Percentiles rank a stretch among this genome's conserved stretches.
phyloP scores from a whole-genome alignment of 148 eudicot species.

The Limonium bicolor region DNA sequence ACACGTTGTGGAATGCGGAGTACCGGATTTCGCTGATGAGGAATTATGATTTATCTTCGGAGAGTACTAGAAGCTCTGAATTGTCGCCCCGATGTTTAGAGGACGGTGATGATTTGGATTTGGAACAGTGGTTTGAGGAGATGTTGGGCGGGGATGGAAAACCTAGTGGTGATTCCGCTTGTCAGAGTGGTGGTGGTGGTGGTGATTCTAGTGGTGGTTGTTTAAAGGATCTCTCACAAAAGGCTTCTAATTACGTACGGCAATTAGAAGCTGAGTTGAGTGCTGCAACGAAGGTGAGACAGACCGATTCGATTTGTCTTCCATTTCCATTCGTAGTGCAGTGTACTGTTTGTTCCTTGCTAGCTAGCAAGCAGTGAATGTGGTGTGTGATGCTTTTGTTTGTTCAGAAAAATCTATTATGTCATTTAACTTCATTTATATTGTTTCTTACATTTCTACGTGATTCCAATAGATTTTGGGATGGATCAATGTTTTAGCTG shows the following conservation, averaged over 20 bases:
- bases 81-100: too few species aligned
- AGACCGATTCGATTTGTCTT: too few species aligned
- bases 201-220: slow-evolving; percentile 18
- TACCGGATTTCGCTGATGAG: slow-evolving; percentile 67
- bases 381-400: too few species aligned
- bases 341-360: too few species aligned
- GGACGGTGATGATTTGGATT: slow-evolving; percentile 18
- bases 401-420: too few species aligned
- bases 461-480: too few species aligned
- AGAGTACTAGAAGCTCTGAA: slow-evolving; percentile 11
- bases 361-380: too few species aligned
- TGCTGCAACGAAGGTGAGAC: slow-evolving; percentile 42
- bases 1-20: slow-evolving; percentile 90
- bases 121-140: slow-evolving; percentile 13
- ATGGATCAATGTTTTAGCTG: too few species aligned
- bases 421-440: too few species aligned
- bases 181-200: slow-evolving; percentile 13
- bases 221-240: slow-evolving; percentile 37
- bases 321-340: too few species aligned
- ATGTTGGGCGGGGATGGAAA: slow-evolving; percentile 15
- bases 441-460: too few species aligned
- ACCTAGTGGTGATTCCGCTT: slow-evolving; percentile 9
- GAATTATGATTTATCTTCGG: slow-evolving; percentile 41
- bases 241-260: slow-evolving; percentile 47
- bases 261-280: slow-evolving; percentile 46